These are phyloP conservation scores for Sphaerulina vaccinii DNA, from an alignment of 2,329 filamentous ascomycete genomes.

Conservation along the genomic window DNA sequence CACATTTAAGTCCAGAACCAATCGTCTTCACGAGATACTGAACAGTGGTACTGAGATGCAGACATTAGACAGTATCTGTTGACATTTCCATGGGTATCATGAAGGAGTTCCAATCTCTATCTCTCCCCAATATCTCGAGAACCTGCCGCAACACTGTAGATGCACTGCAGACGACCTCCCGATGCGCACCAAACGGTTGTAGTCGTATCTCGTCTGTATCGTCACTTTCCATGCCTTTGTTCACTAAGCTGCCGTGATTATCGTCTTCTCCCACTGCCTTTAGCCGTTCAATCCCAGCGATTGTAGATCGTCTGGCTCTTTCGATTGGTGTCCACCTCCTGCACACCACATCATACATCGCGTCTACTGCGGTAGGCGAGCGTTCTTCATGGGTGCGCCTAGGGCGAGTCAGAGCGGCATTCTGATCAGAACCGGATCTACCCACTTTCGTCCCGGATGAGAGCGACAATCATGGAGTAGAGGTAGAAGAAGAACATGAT, in stretches of 20 bases:
- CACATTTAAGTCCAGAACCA: too few species aligned
- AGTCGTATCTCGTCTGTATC: slow-evolving; percentile 11
- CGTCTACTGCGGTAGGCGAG: slow-evolving; percentile 15
- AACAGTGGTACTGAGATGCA: too few species aligned
- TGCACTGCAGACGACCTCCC: neutral
- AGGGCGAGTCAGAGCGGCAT: slow-evolving; percentile 3
- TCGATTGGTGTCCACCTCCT: neutral
- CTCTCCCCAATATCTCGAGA: neutral
- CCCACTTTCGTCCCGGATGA: slow-evolving; percentile 81
- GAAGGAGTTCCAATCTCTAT: neutral
- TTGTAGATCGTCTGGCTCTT: neutral
- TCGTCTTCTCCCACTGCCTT: neutral
- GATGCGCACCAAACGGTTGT: neutral
- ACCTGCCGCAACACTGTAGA: neutral
- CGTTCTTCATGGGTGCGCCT: slow-evolving; percentile 9
- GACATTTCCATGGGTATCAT: slow-evolving; percentile 1
- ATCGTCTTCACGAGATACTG: too few species aligned
- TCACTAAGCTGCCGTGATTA: neutral
- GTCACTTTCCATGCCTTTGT: slow-evolving; percentile 1
- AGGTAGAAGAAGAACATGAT: slow-evolving; percentile 99
- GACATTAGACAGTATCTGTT: neutral
- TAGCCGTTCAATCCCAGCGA: neutral
- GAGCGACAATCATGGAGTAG: slow-evolving; percentile 64
- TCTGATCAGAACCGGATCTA: slow-evolving; percentile 16
- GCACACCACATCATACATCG: neutral